Base-by-base conservation (phyloP, 177 flowering plant genomes). In the Vitis hybrid region DNA sequence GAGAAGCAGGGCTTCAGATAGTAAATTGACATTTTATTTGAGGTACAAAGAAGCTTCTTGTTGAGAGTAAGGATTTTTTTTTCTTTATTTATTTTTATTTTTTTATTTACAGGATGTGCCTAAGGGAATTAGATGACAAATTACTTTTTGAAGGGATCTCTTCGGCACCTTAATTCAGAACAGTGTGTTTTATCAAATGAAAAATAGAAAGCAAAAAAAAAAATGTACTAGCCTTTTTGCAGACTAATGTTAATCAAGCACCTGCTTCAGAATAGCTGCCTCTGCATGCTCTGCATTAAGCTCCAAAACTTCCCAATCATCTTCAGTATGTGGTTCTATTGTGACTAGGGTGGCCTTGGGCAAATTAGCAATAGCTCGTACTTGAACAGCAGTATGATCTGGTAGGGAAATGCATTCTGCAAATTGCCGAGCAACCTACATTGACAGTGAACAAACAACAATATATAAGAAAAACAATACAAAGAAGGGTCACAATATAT, bases 251-350 rank as follows among this genome's bases (percentile, higher is more conserved):
- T 3, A 51, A 54, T 32, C 27, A 73, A 27, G 30, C 60, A 87
- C 99, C 99, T 93, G 98, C 66, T 85, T 86, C 78, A 93, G 70
- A 48, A 96, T 86, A 65, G 88, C 87, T 8, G 72, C 83, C 81
- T 96, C 99, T 1, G 98, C 99, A 74, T 69, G 83, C 70, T 92
- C 94, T 1, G 97, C 66, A 74, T 91, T 93, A 48, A 93, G 95
- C 81, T 96, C 98, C 78, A 96, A 55, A 69, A 96, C 84, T 80
- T 96, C 99, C 99, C 99, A 96, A 78, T 96, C 99, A 87, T 96
- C 97, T 77, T 87, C 98, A 52, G 80, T 85, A 48, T 72, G 75
- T 11, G 99, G 98, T 67, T 96, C 99, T 13, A 93, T 82, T 0
- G 82, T 80, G 40, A 90, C 93, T 5, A 85, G 49, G 27, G 83